phyloP scores from a whole-genome alignment of 2,329 filamentous ascomycete genomes.

The Ascochyta rabiei region DNA sequence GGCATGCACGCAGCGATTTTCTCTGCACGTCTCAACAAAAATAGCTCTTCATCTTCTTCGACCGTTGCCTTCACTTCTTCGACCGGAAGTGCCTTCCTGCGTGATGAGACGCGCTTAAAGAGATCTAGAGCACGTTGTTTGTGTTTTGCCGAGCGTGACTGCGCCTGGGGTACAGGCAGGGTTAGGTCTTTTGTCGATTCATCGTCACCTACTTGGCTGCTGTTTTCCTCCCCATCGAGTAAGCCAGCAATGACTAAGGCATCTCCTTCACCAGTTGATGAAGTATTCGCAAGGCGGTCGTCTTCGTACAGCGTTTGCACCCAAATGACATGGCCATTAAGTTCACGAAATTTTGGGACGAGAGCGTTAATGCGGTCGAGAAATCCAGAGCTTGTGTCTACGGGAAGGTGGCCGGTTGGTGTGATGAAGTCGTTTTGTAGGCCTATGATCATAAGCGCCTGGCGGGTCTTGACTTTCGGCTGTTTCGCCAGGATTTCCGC shows the following conservation, averaged over 20 bases:
- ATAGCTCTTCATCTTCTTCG: constrained; percentile 55
- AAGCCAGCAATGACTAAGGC: constrained; percentile 51
- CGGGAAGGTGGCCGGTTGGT: constrained; percentile 69
- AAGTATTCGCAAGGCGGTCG: constrained; percentile 62
- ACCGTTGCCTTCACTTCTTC: constrained; percentile 35
- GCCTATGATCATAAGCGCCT: constrained; percentile 82
- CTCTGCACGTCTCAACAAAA: constrained; percentile 48
- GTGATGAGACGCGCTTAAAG: constrained; percentile 45
- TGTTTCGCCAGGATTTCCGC: constrained; percentile 54
- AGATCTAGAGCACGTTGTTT: constrained; percentile 46
- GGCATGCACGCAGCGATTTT: constrained; percentile 51
- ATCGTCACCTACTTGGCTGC: constrained; percentile 44
- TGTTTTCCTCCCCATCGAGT: constrained; percentile 41
- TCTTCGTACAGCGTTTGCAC: constrained; percentile 75
- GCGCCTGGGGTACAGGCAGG: constrained; percentile 29
- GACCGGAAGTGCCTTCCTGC: constrained; percentile 35
- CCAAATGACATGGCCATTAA: constrained; percentile 78
- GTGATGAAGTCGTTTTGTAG: constrained; percentile 89
- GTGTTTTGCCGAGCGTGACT: constrained; percentile 44
- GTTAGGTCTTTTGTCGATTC: constrained; percentile 35
- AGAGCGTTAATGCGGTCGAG: constrained; percentile 70
- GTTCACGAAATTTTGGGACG: constrained; percentile 73
- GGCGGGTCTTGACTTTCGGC: constrained; percentile 62
- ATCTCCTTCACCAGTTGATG: constrained; percentile 55
- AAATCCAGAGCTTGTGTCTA: constrained; percentile 68